A percentile compares a stretch with the other conserved stretches of the same genome.
Conservation (phyloP, 352 stramenopile species). For the Phytophthora vignae region DNA sequence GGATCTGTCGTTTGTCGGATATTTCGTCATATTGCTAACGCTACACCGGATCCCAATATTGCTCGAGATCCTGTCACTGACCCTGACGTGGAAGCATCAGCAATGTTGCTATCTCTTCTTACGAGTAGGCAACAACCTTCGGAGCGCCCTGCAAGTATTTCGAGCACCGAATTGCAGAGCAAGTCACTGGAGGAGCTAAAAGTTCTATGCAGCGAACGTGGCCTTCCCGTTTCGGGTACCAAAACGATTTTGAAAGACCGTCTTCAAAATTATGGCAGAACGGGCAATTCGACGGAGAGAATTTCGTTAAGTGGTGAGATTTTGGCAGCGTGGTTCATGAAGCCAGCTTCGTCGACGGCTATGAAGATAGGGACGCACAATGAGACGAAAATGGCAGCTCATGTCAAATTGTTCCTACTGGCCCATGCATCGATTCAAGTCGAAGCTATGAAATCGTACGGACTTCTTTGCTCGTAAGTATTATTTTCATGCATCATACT, state of each 20-base stretch:
- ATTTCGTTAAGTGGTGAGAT: conserved; percentile 6
- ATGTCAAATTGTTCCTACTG: background rate
- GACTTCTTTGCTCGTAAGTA: conserved; percentile 4
- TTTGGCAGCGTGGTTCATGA: conserved; percentile 9
- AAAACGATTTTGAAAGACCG: conserved; percentile 8
- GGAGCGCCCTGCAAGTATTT: conserved; percentile 1
- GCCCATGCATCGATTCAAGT: background rate
- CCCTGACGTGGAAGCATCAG: background rate
- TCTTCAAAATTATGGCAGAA: conserved; percentile 1
- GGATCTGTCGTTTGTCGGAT: conserved; percentile 8
- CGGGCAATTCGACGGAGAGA: background rate
- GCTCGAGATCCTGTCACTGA: conserved; percentile 2
- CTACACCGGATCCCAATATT: conserved; percentile 1
- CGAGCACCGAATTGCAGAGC: background rate
- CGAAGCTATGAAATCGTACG: conserved; percentile 5
- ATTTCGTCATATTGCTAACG: conserved; percentile 7
- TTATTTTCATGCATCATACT: too few species aligned
- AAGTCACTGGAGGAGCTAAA: conserved; percentile 1
- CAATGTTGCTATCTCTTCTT: conserved; percentile 3
- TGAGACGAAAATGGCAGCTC: too few species aligned
- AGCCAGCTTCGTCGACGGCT: background rate
- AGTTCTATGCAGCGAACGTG: background rate
- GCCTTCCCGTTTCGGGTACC: background rate
- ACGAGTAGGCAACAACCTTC: background rate
- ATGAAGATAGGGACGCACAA: conserved; percentile 3